Percentiles rank a stretch among this genome's conserved stretches.
These are phyloP conservation scores for Rhizophlyctis rosea DNA, from an alignment of 192 early-diverging fungal species.

Conservation along the genomic window DNA sequence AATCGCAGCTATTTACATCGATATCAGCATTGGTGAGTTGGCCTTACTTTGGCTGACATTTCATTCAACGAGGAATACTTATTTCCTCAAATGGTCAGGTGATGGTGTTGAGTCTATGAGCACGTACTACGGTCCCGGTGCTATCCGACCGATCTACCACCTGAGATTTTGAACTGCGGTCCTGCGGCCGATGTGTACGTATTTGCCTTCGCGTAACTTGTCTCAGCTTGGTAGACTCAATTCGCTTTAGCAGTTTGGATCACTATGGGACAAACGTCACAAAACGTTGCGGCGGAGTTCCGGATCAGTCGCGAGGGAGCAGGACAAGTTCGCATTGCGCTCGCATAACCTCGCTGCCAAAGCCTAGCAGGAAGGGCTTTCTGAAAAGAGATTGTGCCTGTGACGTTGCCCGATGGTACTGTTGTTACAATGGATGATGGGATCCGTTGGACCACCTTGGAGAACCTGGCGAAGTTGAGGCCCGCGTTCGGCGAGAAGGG, in stretches of 20 bases:
- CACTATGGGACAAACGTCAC: conserved; percentile 82
- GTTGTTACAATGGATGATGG: conserved; percentile 87
- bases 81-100: no score
- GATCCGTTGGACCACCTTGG: conserved; percentile 79
- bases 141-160: conserved; percentile 70
- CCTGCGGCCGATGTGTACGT: conserved; percentile 73
- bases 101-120: conserved; percentile 95
- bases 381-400: conserved; percentile 90
- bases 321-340: conserved; percentile 85
- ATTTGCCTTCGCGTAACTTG: no score
- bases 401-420: conserved; percentile 79
- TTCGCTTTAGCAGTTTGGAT: conserved; percentile 25
- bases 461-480: conserved; percentile 79
- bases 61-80: no score
- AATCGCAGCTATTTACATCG: conserved; percentile 82
- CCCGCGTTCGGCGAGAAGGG: conserved; percentile 87
- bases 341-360: conserved; percentile 80
- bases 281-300: conserved; percentile 93
- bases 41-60: no score
- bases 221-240: not conserved
- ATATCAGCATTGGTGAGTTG: conserved; percentile 86
- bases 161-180: conserved; percentile 69
- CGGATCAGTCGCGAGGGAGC: conserved; percentile 78
- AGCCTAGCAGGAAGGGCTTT: conserved; percentile 88
- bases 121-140: conserved; percentile 77